Evolutionary conservation across 495 filamentous ascomycete species (phyloP).

Genomic region (Xylaria venustula): DNA sequence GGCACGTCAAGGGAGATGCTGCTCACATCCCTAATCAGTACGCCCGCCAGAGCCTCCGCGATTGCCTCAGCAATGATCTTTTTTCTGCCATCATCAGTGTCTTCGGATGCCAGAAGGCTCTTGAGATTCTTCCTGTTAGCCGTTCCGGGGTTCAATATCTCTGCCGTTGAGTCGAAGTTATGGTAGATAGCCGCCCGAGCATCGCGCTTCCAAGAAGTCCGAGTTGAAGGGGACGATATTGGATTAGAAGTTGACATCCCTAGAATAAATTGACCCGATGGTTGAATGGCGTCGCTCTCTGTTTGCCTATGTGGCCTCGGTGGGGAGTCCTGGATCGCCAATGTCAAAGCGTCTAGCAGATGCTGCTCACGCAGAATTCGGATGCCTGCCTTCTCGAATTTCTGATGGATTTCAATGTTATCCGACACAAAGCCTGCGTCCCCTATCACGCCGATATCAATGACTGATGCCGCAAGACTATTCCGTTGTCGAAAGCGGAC

Average conservation of each 20-base stretch:
- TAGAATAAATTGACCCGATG: too few relatives aligned
- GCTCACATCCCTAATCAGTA: conserved; percentile 8
- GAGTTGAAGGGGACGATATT: too few relatives aligned
- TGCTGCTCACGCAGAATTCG: not conserved
- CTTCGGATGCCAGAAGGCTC: not conserved
- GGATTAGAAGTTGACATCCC: too few relatives aligned
- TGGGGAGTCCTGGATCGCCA: too few relatives aligned
- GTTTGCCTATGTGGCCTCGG: too few relatives aligned
- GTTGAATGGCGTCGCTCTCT: too few relatives aligned
- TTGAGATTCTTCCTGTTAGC: too few relatives aligned
- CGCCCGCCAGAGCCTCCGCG: not conserved
- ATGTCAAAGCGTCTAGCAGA: too few relatives aligned
- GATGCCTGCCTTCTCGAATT: not conserved
- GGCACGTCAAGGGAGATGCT: conserved; percentile 28
- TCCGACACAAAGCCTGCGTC: conserved; percentile 24
- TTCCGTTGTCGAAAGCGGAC: conserved; percentile 30
- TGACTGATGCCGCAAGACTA: conserved; percentile 29
- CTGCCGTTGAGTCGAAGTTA: too few relatives aligned
- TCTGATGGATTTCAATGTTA: not conserved
- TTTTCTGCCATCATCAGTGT: not conserved
- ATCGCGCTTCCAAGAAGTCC: too few relatives aligned
- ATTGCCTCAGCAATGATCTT: conserved; percentile 21
- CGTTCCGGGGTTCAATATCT: too few relatives aligned
- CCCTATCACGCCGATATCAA: conserved; percentile 40
- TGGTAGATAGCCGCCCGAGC: too few relatives aligned